phyloP scores from a whole-genome alignment of 176 grass and related monocot genomes.

The Typha latifolia region DNA sequence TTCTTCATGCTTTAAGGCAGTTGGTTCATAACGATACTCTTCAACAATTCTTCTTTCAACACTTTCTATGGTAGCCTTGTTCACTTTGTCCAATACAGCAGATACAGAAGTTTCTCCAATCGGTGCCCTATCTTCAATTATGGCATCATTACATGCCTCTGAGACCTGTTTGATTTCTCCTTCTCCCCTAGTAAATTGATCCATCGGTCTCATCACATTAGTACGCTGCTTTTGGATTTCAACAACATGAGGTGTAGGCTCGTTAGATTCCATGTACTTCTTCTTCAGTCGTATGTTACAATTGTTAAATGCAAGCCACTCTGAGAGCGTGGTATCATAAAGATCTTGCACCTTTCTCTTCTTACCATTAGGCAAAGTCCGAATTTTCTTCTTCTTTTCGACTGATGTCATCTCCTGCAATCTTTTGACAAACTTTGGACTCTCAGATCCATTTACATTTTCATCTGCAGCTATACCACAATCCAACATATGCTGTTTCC shows the following conservation, averaged over 20 bases:
- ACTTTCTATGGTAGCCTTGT: not conserved
- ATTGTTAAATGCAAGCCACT: conserved; percentile 24
- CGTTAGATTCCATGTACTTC: conserved; percentile 8
- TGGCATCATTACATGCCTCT: conserved; percentile 7
- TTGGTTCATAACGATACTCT: not conserved
- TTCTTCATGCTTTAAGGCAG: not conserved
- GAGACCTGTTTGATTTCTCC: conserved; percentile 2
- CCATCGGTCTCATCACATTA: not conserved
- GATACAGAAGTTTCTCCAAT: not conserved
- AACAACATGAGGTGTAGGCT: not conserved
- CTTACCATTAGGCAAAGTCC: conserved; percentile 38
- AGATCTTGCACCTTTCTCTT: conserved; percentile 74
- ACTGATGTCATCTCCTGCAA: conserved; percentile 32
- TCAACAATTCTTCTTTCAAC: not conserved
- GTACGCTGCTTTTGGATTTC: not conserved
- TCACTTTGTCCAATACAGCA: not conserved
- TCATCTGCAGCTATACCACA: conserved; percentile 11
- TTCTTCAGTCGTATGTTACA: conserved; percentile 11
- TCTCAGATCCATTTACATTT: conserved; percentile 7
- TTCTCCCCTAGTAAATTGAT: not conserved
- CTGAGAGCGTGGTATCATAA: conserved; percentile 57
- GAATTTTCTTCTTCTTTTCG: conserved; percentile 52
- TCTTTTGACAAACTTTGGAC: conserved; percentile 26
- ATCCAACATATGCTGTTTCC: conserved; percentile 46
- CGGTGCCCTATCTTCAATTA: not conserved